Evolutionary conservation across 140 eudicot species (phyloP).

Genomic region (Stevia rebaudiana): DNA sequence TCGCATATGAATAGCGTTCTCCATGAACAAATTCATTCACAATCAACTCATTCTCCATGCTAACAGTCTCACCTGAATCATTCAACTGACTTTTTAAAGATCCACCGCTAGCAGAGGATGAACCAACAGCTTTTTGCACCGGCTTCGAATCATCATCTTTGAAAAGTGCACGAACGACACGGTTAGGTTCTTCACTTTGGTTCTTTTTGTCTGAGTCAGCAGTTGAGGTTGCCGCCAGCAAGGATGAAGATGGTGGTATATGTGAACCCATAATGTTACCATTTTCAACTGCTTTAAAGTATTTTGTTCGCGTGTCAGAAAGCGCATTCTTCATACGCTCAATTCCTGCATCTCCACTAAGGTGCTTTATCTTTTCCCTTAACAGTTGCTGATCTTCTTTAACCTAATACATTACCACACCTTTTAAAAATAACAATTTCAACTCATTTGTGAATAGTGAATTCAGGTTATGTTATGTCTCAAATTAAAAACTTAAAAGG

Average conservation of each 20-base stretch:
- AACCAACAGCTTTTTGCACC: conserved; percentile 24
- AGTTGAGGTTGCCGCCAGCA: conserved; percentile 14
- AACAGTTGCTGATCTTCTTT: conserved; percentile 76
- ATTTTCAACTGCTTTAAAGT: conserved; percentile 57
- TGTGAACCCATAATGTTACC: conserved; percentile 44
- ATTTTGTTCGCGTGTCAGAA: conserved; percentile 54
- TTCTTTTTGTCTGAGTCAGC: conserved; percentile 33
- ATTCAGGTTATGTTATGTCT: neutral
- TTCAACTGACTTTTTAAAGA: conserved; percentile 2
- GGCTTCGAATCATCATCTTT: conserved; percentile 34
- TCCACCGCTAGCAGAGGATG: conserved; percentile 30
- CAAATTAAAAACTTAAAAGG: neutral
- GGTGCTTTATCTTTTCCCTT: conserved; percentile 60
- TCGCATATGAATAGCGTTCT: conserved; percentile 37
- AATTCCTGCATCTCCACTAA: conserved; percentile 76
- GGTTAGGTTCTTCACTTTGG: conserved; percentile 18
- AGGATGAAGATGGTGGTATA: conserved; percentile 39
- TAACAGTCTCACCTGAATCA: conserved; percentile 34
- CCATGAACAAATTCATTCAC: conserved; percentile 84
- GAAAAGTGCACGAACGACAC: conserved; percentile 65
- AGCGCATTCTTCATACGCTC: conserved; percentile 67
- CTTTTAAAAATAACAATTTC: conserved; percentile 6
- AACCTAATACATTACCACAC: conserved; percentile 39
- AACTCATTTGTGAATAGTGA: neutral
- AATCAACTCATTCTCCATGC: conserved; percentile 65